Conservation (phyloP, 2,329 filamentous ascomycete species). For the Paraconiothyrium sp. region DNA sequence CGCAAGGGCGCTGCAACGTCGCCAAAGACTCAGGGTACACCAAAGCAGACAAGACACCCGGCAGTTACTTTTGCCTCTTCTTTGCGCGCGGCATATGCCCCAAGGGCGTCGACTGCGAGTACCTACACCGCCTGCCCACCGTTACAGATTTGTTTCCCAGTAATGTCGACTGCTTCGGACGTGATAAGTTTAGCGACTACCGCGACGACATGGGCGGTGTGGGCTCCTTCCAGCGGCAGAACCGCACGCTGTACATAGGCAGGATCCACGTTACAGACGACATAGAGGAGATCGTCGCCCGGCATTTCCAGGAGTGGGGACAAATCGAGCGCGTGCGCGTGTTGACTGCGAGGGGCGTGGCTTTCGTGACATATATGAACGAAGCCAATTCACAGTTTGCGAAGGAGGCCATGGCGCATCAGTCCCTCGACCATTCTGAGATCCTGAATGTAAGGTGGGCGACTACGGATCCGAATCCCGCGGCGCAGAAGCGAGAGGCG, state of each 20-base stretch:
- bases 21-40: conserved; percentile 69
- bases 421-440: conserved; percentile 89
- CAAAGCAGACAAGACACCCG: conserved; percentile 58
- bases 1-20: conserved; percentile 87
- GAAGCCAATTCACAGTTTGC: conserved; percentile 63
- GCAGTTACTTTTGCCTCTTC: conserved; percentile 91
- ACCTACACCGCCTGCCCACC: conserved; percentile 86
- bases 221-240: conserved; percentile 91
- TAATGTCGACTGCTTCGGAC: conserved; percentile 93
- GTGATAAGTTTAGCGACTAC: conserved; percentile 93
- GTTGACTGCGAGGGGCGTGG: conserved; percentile 87
- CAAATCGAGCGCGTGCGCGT: conserved; percentile 89
- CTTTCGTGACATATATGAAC: conserved; percentile 93
- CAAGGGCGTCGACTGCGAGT: conserved; percentile 91
- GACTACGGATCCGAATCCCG: conserved; percentile 93
- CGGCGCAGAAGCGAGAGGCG: conserved; percentile 91
- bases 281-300: conserved; percentile 93
- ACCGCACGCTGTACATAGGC: conserved; percentile 92
- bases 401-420: conserved; percentile 93
- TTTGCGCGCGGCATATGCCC: conserved; percentile 85
- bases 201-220: conserved; percentile 98
- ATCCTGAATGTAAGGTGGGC: conserved; percentile 97
- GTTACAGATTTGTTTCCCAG: conserved; percentile 91
- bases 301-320: conserved; percentile 98
- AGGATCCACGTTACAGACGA: conserved; percentile 95